A percentile compares a stretch with the other conserved stretches of the same genome.
Evolutionary conservation across 2,329 filamentous ascomycete species (phyloP).

Genomic region (Dactylella cylindrospora): DNA sequence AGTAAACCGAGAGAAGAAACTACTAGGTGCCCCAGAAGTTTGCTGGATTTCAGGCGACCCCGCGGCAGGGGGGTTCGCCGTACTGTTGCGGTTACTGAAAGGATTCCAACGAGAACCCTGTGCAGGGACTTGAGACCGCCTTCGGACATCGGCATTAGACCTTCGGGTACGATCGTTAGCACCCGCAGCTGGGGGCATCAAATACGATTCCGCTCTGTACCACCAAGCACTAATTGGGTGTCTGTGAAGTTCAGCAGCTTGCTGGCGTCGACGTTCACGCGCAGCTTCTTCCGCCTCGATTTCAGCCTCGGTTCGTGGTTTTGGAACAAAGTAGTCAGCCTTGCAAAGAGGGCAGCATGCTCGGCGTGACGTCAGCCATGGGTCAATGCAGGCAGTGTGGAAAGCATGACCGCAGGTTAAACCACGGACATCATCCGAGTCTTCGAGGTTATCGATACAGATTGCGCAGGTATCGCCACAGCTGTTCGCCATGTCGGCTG

Average conservation of each 20-base stretch:
- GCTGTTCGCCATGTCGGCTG: slow-evolving; percentile 75
- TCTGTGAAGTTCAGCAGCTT: slow-evolving; percentile 37
- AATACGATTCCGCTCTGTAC: slow-evolving; percentile 34
- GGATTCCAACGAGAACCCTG: slow-evolving; percentile 28
- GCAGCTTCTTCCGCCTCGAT: slow-evolving; percentile 43
- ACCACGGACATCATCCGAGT: slow-evolving; percentile 92
- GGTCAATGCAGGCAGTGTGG: slow-evolving; percentile 92
- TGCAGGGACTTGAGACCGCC: slow-evolving; percentile 14
- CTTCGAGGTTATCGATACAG: slow-evolving; percentile 89
- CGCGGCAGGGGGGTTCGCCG: slow-evolving; percentile 2
- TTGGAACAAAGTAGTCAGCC: slow-evolving; percentile 94
- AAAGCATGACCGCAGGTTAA: slow-evolving; percentile 97
- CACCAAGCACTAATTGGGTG: slow-evolving; percentile 29
- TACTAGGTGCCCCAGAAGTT: neutral
- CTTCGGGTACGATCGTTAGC: slow-evolving; percentile 14
- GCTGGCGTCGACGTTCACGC: slow-evolving; percentile 32
- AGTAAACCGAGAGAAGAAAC: slow-evolving; percentile 13
- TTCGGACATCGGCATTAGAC: neutral
- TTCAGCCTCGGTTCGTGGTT: slow-evolving; percentile 70
- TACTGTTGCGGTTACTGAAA: slow-evolving; percentile 8
- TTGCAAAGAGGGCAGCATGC: slow-evolving; percentile 98
- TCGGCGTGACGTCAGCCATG: slow-evolving; percentile 90
- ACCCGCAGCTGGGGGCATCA: slow-evolving; percentile 19
- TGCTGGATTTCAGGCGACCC: slow-evolving; percentile 20
- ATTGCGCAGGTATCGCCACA: slow-evolving; percentile 95